Conservation (phyloP, 2,329 filamentous ascomycete genomes). For the Arthrobotrys conoides region DNA sequence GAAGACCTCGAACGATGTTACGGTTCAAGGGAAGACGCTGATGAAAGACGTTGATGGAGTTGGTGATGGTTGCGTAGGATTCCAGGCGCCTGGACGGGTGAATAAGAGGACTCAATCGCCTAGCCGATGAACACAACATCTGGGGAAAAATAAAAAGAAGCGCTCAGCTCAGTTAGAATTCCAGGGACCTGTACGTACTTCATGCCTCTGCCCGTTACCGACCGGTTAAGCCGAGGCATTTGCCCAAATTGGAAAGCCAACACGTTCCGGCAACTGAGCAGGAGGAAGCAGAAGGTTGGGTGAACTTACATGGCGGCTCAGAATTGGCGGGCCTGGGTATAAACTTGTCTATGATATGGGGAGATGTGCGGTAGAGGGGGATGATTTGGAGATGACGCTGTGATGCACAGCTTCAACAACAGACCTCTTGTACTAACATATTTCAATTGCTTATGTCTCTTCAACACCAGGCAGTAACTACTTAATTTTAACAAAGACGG, state of each 20-base stretch:
- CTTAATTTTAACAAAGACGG: too few relatives aligned
- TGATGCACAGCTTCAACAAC: neutral
- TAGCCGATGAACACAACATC: constrained; percentile 20
- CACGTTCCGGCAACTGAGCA: constrained; percentile 12
- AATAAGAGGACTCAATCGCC: constrained; percentile 12
- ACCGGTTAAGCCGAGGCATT: constrained; percentile 58
- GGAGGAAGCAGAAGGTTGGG: constrained; percentile 1
- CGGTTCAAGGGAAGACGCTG: neutral
- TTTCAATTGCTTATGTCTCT: neutral
- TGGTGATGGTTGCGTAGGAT: neutral
- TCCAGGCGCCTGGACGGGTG: neutral
- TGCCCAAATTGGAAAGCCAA: constrained; percentile 37
- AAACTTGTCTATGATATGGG: neutral
- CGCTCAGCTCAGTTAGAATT: constrained; percentile 6
- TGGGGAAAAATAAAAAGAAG: constrained; percentile 20
- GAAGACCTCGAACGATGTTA: neutral
- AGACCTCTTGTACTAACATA: neutral
- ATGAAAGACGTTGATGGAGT: neutral
- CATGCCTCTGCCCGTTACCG: constrained; percentile 8
- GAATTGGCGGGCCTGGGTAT: neutral
- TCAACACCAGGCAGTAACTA: neutral
- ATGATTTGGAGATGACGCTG: neutral
- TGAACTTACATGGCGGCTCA: neutral
- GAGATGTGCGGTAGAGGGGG: neutral
- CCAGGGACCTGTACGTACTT: neutral